Evolutionary conservation across 139 green algal genomes (phyloP).

Genomic region (Chlamydomonas sphaeroides): DNA sequence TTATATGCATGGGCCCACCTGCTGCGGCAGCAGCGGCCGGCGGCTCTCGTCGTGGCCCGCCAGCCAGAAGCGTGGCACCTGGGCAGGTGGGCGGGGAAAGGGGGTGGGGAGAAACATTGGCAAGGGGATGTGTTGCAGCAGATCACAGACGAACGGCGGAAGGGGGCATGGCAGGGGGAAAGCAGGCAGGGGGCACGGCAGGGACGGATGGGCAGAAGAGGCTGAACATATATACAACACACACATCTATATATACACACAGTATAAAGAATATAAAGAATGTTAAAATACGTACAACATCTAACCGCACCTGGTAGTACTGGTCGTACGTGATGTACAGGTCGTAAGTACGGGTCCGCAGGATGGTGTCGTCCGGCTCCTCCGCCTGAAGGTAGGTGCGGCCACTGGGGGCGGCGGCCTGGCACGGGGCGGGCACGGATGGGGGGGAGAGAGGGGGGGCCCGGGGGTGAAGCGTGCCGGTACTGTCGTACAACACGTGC

Average conservation of each 20-base stretch:
- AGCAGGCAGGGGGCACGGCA: background rate
- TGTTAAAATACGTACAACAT: no score
- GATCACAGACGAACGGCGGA: no score
- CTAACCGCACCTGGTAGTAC: conserved; percentile 77
- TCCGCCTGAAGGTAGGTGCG: conserved; percentile 39
- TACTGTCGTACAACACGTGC: no score
- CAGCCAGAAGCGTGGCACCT: conserved; percentile 89
- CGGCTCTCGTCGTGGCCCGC: conserved; percentile 83
- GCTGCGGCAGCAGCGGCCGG: conserved; percentile 64
- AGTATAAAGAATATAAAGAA: no score
- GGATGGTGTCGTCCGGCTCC: conserved; percentile 65
- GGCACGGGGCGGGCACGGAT: no score
- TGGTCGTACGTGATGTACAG: conserved; percentile 95
- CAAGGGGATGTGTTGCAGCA: no score
- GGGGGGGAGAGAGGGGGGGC: no score
- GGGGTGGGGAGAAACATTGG: background rate
- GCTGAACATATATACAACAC: background rate
- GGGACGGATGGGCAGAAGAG: background rate
- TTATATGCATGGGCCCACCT: conserved; percentile 54
- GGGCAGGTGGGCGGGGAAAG: background rate
- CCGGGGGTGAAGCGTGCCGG: no score
- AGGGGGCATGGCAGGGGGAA: no score
- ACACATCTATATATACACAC: background rate
- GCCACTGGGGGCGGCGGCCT: conserved; percentile 47
- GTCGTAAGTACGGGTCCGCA: conserved; percentile 89